A percentile compares a stretch with the other conserved stretches of the same genome.
These are phyloP conservation scores for Xylaria curta DNA, from an alignment of 495 filamentous ascomycete species.

Conservation along the genomic window DNA sequence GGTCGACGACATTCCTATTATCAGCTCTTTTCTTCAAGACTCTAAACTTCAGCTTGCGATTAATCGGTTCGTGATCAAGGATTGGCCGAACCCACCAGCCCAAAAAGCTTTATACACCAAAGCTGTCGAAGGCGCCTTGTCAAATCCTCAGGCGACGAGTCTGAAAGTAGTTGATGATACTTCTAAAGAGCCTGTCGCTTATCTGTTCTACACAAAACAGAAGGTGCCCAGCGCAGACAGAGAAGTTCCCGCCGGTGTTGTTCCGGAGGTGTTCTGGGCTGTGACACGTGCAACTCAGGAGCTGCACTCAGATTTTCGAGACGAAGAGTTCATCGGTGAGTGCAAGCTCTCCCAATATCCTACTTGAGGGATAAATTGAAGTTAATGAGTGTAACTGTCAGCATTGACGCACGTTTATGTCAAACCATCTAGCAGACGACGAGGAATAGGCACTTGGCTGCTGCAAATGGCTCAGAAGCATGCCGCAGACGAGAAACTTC, in stretches of 20 bases:
- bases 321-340: slow-evolving; percentile 25
- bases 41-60: slow-evolving; percentile 42
- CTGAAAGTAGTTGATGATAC: slow-evolving; percentile 23
- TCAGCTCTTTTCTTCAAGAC: slow-evolving; percentile 34
- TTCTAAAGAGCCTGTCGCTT: slow-evolving; percentile 17
- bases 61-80: slow-evolving; percentile 41
- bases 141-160: slow-evolving; percentile 17
- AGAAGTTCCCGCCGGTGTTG: slow-evolving; percentile 14
- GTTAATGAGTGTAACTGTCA: background rate
- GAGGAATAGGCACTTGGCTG: slow-evolving; percentile 21
- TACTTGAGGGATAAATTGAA: background rate
- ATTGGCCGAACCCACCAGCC: slow-evolving; percentile 39
- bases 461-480: slow-evolving; percentile 2
- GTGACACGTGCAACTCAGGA: slow-evolving; percentile 5
- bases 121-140: slow-evolving; percentile 24
- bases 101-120: slow-evolving; percentile 31
- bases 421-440: slow-evolving; percentile 19
- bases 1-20: slow-evolving; percentile 29
- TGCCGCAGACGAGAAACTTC: background rate
- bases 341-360: background rate
- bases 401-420: slow-evolving; percentile 29
- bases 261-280: slow-evolving; percentile 15
- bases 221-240: background rate
- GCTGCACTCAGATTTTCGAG: background rate
- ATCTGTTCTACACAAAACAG: slow-evolving; percentile 20